A percentile compares a stretch with the other conserved stretches of the same genome.
Conservation (phyloP, 441 rosid species). For the Daphne laureola region DNA sequence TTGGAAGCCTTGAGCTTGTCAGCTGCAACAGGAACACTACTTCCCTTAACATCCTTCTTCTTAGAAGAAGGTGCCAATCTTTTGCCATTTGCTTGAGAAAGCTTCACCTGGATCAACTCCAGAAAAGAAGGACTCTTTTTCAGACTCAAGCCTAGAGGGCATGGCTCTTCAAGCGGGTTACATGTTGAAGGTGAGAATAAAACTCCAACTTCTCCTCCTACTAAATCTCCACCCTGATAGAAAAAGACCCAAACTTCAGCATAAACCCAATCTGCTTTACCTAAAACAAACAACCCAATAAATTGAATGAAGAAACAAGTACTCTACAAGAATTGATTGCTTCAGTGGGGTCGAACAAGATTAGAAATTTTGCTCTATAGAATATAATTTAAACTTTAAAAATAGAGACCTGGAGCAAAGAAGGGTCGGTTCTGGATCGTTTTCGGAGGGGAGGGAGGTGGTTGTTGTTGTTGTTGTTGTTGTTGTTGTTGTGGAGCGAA, state of each 20-base stretch:
- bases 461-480: too few species aligned
- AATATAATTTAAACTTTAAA: not conserved
- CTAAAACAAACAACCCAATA: not conserved
- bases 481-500: conserved; percentile 17
- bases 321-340: not conserved
- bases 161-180: conserved; percentile 30
- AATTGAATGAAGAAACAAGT: not conserved
- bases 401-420: conserved; percentile 19
- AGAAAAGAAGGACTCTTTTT: conserved; percentile 35
- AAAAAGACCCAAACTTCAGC: not conserved
- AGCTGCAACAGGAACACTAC: not conserved
- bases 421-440: conserved; percentile 25
- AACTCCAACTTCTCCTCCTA: conserved; percentile 6
- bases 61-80: conserved; percentile 8
- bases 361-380: not conserved
- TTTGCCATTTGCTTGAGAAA: conserved; percentile 19
- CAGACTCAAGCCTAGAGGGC: conserved; percentile 39
- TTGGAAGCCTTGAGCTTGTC: conserved; percentile 42
- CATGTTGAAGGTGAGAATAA: conserved; percentile 10
- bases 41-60: conserved; percentile 16
- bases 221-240: conserved; percentile 8
- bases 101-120: conserved; percentile 36
- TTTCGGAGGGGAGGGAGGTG: conserved; percentile 25
- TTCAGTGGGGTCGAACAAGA: not conserved
- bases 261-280: not conserved